Base-by-base conservation (phyloP, 805 yeast species). In the Kluyveromyces lactis region DNA sequence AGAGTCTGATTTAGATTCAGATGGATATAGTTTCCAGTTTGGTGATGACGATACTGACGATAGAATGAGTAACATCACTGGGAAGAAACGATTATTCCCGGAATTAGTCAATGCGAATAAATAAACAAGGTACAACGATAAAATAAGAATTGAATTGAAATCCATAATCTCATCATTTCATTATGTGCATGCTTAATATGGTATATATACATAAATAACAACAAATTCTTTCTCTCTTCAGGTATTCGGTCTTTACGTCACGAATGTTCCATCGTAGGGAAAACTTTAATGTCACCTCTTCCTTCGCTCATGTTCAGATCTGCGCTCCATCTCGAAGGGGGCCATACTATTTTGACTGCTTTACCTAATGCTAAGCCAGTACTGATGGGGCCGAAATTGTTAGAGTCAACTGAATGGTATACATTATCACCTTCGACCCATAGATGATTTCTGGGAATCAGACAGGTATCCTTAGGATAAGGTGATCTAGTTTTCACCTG, bases 371-470 rank as follows among this genome's bases (percentile, higher is more conserved):
- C 79, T 42, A 90, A 63, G 0, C 90, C 95, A 28, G 77, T 72
- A 12, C 95, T 80, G 0, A 90, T 72, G 0, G 97, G 95, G 0
- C 97, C 97, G 64, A 84, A 90, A 7, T 71, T 73, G 58, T 87
- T 89, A 38, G 90, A 79, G 62, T 90, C 97, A 2, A 87, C 66
- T 0, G 95, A 81, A 52, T 81, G 90, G 33, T 68, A 69, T 12
- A 75, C 60, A 55, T 86, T 87, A 58, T 90, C 97, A 5, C 97
- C 97, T 58, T 90, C 97, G 0, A 87, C 87, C 97, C 97, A 90
- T 5, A 86, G 50, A 55, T 90, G 97, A 51, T 78, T 81, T 40
- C 82, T 62, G 2, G 96, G 96, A 2, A 90, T 65, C 26, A 63
- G 59, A 4, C 81, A 79, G 32, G 66, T 62, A 2, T 68, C 64